These are phyloP conservation scores for Kingdonia uniflora DNA, from an alignment of 164 flowering plant genomes.

Conservation along the genomic window DNA sequence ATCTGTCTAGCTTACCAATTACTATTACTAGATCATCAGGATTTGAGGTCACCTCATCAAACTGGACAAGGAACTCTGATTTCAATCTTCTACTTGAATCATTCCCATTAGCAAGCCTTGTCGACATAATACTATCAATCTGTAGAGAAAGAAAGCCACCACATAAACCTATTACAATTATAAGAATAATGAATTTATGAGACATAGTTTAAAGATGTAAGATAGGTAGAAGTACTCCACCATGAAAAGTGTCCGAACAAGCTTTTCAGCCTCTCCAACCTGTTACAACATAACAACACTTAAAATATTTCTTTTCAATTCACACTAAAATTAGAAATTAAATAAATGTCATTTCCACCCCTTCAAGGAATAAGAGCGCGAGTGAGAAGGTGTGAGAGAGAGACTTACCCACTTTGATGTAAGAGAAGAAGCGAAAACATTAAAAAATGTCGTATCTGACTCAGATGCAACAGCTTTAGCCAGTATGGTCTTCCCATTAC, in stretches of 20 bases:
- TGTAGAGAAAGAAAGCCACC: constrained; percentile 14
- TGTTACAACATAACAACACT: constrained; percentile 19
- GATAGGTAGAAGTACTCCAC: constrained; percentile 61
- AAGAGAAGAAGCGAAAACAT: constrained; percentile 87
- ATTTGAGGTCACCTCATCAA: constrained; percentile 94
- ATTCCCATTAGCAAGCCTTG: constrained; percentile 77
- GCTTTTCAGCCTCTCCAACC: constrained; percentile 99
- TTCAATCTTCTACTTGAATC: constrained; percentile 96
- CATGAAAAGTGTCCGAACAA: constrained; percentile 88
- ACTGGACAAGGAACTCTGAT: constrained; percentile 96
- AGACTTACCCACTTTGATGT: constrained; percentile 96
- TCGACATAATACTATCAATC: constrained; percentile 97
- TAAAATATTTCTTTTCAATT: neutral
- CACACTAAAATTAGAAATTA: neutral
- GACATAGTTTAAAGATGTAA: neutral
- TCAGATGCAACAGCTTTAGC: constrained; percentile 99
- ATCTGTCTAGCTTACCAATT: constrained; percentile 50
- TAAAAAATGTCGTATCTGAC: constrained; percentile 94
- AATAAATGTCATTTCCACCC: no score
- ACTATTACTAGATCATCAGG: constrained; percentile 78
- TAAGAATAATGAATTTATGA: no score
- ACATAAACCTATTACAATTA: neutral
- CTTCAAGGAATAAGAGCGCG: no score
- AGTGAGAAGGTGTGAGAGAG: constrained; percentile 7
- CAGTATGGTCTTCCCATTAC: constrained; percentile 98